Evolutionary conservation across 2,329 filamentous ascomycete species (phyloP).

Genomic region (Colletotrichum liriopes): DNA sequence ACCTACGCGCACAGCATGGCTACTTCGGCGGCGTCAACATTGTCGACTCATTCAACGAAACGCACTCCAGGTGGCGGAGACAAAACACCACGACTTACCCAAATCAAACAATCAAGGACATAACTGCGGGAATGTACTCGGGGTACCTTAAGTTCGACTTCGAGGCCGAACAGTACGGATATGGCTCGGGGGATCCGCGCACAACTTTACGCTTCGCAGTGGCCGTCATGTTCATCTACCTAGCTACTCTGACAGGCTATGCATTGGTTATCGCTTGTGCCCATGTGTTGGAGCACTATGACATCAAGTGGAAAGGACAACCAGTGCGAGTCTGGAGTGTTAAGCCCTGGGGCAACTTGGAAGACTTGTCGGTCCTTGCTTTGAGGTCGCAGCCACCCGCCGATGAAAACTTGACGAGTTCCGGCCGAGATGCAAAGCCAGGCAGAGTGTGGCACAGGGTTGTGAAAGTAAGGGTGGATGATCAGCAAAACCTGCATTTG

Average conservation of each 20-base stretch:
- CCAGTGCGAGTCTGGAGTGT: slow-evolving; percentile 16
- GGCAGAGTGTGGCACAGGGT: slow-evolving; percentile 11
- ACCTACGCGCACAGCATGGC: slow-evolving; percentile 10
- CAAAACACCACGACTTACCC: neutral
- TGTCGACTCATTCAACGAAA: neutral
- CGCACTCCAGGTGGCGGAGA: neutral
- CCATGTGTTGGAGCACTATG: slow-evolving; percentile 4
- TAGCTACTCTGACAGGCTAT: neutral
- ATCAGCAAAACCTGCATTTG: slow-evolving; percentile 1
- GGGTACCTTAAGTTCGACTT: slow-evolving; percentile 3
- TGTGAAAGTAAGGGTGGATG: slow-evolving; percentile 3
- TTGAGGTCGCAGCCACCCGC: slow-evolving; percentile 6
- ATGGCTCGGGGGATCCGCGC: slow-evolving; percentile 3
- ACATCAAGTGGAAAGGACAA: neutral
- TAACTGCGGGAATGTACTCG: neutral
- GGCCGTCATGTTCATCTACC: slow-evolving; percentile 14
- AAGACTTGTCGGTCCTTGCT: slow-evolving; percentile 8
- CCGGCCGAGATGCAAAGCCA: neutral
- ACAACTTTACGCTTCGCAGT: slow-evolving; percentile 6
- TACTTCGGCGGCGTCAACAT: slow-evolving; percentile 4
- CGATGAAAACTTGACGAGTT: neutral
- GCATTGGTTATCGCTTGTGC: neutral
- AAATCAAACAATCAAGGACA: neutral
- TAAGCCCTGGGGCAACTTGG: slow-evolving; percentile 1
- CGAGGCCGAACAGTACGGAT: neutral